Percentiles rank a stretch among this genome's conserved stretches.
These are phyloP conservation scores for Sanguinoderma infundibulare DNA, from an alignment of 1,284 basidiomycete genomes.

Conservation along the genomic window DNA sequence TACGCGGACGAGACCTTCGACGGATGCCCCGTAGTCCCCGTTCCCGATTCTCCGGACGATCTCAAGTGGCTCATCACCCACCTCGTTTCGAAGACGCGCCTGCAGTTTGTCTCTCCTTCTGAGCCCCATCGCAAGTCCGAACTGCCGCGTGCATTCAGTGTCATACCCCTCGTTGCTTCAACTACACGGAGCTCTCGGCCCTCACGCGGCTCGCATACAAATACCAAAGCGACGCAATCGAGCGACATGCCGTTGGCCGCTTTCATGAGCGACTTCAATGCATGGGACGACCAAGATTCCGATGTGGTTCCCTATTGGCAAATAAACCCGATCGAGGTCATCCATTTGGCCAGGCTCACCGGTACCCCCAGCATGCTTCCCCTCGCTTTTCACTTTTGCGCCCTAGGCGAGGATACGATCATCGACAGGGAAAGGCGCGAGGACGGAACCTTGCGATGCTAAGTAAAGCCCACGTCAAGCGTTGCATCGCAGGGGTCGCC, in stretches of 20 bases:
- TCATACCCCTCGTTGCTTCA: neutral
- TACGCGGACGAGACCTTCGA: conserved; percentile 1
- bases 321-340: neutral
- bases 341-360: neutral
- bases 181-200: neutral
- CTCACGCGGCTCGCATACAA: conserved; percentile 10
- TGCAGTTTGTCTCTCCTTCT: neutral
- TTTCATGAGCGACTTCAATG: neutral
- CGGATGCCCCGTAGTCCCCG: conserved; percentile 12
- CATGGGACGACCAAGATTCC: neutral
- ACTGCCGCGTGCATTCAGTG: neutral
- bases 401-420: neutral
- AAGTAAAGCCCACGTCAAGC: neutral
- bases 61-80: conserved; percentile 2
- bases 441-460: neutral
- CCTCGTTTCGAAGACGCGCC: neutral
- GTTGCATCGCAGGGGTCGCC: neutral
- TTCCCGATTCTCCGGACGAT: conserved; percentile 9
- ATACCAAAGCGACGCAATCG: neutral
- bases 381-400: neutral
- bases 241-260: neutral
- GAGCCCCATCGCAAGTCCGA: neutral
- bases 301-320: neutral
- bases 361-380: neutral
- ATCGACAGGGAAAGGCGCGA: neutral